Percentiles rank a stretch among this genome's conserved stretches.
Conservation (phyloP, 148 eudicot species). For the Rheum nobile region DNA sequence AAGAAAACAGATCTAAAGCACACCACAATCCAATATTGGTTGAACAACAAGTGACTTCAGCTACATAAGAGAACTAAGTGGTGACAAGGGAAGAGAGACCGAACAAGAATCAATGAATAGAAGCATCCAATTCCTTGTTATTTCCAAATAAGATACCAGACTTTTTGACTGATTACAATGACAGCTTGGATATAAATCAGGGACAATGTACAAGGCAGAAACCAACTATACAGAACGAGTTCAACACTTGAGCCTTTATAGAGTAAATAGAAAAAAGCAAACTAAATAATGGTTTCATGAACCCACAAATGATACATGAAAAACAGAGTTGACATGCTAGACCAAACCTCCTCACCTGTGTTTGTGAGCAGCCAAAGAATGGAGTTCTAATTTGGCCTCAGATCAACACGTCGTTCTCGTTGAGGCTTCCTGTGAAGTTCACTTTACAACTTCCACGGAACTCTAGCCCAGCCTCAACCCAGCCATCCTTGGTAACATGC, state of each 20-base stretch:
- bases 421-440: slow-evolving; percentile 57
- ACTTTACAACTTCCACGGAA: slow-evolving; percentile 63
- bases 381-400: slow-evolving; percentile 10
- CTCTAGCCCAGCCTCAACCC: slow-evolving; percentile 64
- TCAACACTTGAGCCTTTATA: not conserved
- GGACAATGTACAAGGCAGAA: not conserved
- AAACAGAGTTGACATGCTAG: not conserved
- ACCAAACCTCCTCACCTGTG: slow-evolving; percentile 4
- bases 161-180: not conserved
- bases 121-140: not conserved
- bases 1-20: too few relatives aligned
- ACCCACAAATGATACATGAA: not conserved
- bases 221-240: slow-evolving; percentile 4
- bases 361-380: not conserved
- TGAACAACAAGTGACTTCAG: too few relatives aligned
- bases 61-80: too few relatives aligned
- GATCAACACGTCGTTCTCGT: slow-evolving; percentile 43
- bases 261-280: not conserved
- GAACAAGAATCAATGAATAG: not conserved
- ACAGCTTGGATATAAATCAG: not conserved
- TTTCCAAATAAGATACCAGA: not conserved
- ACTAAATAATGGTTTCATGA: not conserved
- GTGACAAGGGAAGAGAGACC: not conserved
- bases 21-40: too few relatives aligned
- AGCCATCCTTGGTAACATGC: slow-evolving; percentile 45